Percentiles rank a stretch among this genome's conserved stretches.
phyloP scores from a whole-genome alignment of 108 stramenopile genomes.

The Poteriospumella lacustris region DNA sequence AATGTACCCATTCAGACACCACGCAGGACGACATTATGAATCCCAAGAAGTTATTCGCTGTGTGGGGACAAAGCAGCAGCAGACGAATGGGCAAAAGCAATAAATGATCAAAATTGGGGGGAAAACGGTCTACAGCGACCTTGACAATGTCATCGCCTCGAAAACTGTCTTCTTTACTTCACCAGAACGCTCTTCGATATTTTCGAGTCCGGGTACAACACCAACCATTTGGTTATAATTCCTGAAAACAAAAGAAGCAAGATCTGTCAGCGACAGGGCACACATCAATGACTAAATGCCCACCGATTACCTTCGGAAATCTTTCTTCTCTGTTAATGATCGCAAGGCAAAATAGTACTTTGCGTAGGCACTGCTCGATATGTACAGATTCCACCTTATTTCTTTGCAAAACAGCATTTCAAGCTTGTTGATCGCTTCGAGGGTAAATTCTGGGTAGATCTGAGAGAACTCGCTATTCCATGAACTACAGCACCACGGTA shows the following conservation, averaged over 20 bases:
- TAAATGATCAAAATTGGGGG: no score
- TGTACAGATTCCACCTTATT: slow-evolving; percentile 92
- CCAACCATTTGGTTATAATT: slow-evolving; percentile 24
- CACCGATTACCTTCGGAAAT: slow-evolving; percentile 11
- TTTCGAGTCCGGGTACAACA: not conserved
- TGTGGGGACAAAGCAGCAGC: no score
- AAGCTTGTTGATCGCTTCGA: slow-evolving; percentile 79
- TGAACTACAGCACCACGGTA: slow-evolving; percentile 24
- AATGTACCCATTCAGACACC: not conserved
- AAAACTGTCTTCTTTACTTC: slow-evolving; percentile 1
- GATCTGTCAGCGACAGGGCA: not conserved
- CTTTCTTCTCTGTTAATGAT: slow-evolving; percentile 20
- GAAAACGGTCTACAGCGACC: not conserved
- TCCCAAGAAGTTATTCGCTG: not conserved
- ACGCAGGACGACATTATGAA: not conserved
- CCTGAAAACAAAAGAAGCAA: not conserved
- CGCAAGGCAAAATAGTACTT: slow-evolving; percentile 98
- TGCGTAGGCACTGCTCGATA: slow-evolving; percentile 82
- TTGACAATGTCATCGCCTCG: not conserved
- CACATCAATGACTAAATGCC: not conserved
- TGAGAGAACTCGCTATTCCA: slow-evolving; percentile 97
- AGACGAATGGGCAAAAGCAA: no score
- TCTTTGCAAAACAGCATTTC: slow-evolving; percentile 76
- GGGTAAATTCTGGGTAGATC: slow-evolving; percentile 88
- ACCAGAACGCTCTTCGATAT: not conserved